Base-by-base conservation (phyloP, 83 land plant genomes). In the Picea engelmannii region DNA sequence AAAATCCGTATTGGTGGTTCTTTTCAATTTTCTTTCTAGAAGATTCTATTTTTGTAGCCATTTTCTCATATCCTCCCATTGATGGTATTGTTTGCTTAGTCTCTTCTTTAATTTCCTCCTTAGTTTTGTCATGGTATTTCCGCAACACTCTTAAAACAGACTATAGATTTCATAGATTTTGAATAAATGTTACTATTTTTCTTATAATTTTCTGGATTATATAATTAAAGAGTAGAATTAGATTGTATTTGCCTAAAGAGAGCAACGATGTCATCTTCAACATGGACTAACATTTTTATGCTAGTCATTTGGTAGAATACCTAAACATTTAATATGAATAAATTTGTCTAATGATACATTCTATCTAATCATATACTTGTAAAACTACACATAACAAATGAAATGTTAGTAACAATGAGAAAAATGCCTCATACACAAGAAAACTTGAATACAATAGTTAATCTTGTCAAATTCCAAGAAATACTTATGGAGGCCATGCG, bases 1-100 rank as follows among this genome's bases (percentile, higher is more conserved):
- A 93, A 91, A 78, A 91, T 88, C 55, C 82, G 85, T 62, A 21
- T 65, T 65, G 88, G 76, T 0, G 21, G 78, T 42, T 15, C 87
- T 58, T 68, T 27, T 17, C 52, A 38, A 38, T 58, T 35, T 35
- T 71, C 24, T 55, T 79, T 70, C 61, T 78, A 12, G 64, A 61
- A n/a, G 62, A 59, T 11, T n/a, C 60, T 76, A 21, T 81, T 58
- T 59, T 61, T 15, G 63, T 23, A 59, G 59, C 52, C 75, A 18
- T 38, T 62, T 77, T 77, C 77, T 69, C 31, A 11, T 76, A 21
- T 7, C 49, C 47, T 35, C 47, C 44, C 49, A 25, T 66, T 47
- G 17, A 76, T 63, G 61, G 4, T 20, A 17, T 75, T 17, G n/a
- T 67, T 66, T 17, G 27, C 55, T 18, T 40, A 21, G 25, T 21